Evolutionary conservation across 805 yeast genomes (phyloP).

Genomic region (Saturnispora mendoncae): DNA sequence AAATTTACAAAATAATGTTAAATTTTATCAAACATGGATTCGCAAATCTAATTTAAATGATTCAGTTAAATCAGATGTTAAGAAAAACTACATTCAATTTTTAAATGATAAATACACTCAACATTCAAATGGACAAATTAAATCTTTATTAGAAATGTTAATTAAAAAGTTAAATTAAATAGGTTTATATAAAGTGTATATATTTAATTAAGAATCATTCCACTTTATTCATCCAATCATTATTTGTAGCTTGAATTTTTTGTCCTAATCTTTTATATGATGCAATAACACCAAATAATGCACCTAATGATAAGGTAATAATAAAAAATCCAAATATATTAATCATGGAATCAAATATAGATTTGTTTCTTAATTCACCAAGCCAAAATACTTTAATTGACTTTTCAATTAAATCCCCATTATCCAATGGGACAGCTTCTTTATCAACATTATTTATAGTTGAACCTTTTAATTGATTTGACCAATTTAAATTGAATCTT

Average conservation of each 20-base stretch:
- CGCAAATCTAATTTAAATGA: slow-evolving; percentile 29
- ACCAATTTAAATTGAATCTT: slow-evolving; percentile 53
- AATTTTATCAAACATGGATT: slow-evolving; percentile 53
- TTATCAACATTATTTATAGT: neutral
- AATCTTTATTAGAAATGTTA: slow-evolving; percentile 18
- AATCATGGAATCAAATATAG: slow-evolving; percentile 1
- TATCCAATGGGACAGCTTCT: neutral
- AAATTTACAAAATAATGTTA: slow-evolving; percentile 58
- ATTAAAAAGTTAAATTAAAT: slow-evolving; percentile 18
- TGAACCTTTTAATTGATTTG: slow-evolving; percentile 7
- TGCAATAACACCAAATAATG: slow-evolving; percentile 19
- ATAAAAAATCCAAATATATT: slow-evolving; percentile 5
- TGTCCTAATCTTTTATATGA: slow-evolving; percentile 22
- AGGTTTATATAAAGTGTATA: neutral
- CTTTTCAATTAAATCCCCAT: slow-evolving; percentile 7
- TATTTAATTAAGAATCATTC: slow-evolving; percentile 13
- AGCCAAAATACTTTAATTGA: slow-evolving; percentile 4
- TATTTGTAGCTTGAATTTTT: slow-evolving; percentile 15
- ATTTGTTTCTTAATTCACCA: slow-evolving; percentile 1
- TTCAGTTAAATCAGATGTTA: slow-evolving; percentile 27
- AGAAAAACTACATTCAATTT: slow-evolving; percentile 27
- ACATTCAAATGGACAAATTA: slow-evolving; percentile 17
- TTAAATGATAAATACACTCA: slow-evolving; percentile 22
- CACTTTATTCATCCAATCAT: slow-evolving; percentile 19
- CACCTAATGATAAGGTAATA: slow-evolving; percentile 8